phyloP scores from a whole-genome alignment of 768 basidiomycete genomes.

The Asterophora parasitica region DNA sequence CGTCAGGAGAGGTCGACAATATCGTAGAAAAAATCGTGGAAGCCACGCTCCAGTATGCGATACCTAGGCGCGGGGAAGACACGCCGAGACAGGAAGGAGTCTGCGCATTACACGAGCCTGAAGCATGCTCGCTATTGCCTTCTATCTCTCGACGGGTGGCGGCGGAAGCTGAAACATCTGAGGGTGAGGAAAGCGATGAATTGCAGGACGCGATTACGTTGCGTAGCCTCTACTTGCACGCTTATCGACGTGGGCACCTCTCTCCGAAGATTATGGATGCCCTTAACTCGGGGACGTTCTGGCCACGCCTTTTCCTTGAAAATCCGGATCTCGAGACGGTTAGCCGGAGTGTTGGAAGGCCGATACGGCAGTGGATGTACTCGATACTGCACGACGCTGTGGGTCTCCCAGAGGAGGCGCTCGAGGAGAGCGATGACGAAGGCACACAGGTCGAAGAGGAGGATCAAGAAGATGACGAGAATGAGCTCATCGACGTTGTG shows the following conservation, averaged over 20 bases:
- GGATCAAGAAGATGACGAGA: slow-evolving; percentile 39
- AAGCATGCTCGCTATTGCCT: slow-evolving; percentile 50
- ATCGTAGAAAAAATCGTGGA: slow-evolving; percentile 69
- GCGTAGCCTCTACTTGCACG: slow-evolving; percentile 50
- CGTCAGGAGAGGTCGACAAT: slow-evolving; percentile 57
- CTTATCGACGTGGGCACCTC: slow-evolving; percentile 57
- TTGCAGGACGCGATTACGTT: slow-evolving; percentile 29
- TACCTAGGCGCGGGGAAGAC: slow-evolving; percentile 52
- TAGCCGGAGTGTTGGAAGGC: slow-evolving; percentile 54
- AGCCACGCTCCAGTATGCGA: slow-evolving; percentile 73
- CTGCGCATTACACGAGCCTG: slow-evolving; percentile 59
- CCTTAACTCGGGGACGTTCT: slow-evolving; percentile 59
- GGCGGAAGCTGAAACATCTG: slow-evolving; percentile 24
- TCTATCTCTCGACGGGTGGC: slow-evolving; percentile 45
- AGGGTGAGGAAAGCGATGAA: slow-evolving; percentile 17
- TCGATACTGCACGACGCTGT: slow-evolving; percentile 64
- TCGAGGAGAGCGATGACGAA: slow-evolving; percentile 15
- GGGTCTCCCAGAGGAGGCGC: slow-evolving; percentile 42
- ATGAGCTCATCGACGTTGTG: slow-evolving; percentile 63
- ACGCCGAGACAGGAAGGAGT: slow-evolving; percentile 31
- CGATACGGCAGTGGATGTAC: slow-evolving; percentile 62
- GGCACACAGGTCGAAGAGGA: slow-evolving; percentile 24
- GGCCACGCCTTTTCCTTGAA: slow-evolving; percentile 74
- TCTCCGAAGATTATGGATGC: slow-evolving; percentile 55
- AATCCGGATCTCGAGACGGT: slow-evolving; percentile 72